Evolutionary conservation across 257 asterid species (phyloP).

Genomic region (Lycium ferocissimum): DNA sequence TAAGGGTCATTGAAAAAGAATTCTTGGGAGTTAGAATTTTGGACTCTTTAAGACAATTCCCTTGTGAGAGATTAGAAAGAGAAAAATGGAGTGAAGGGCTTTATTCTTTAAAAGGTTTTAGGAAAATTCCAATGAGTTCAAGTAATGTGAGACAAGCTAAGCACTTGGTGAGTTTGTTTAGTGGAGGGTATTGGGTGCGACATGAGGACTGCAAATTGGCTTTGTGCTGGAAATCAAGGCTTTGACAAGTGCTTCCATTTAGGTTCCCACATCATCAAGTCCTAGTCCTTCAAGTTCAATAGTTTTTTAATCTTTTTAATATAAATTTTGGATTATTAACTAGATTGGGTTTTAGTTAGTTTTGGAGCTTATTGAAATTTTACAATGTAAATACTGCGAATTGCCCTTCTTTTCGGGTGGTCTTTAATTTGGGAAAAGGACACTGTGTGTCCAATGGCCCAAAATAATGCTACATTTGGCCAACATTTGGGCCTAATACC

Average conservation of each 20-base stretch:
- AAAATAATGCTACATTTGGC: no score
- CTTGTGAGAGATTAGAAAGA: conserved; percentile 30
- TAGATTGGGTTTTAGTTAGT: no score
- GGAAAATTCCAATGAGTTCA: conserved; percentile 46
- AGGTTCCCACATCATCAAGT: conserved; percentile 42
- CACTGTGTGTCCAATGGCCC: no score
- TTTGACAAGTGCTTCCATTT: conserved; percentile 46
- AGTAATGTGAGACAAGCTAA: conserved; percentile 52
- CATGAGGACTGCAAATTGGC: conserved; percentile 43
- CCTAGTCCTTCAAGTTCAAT: conserved; percentile 37
- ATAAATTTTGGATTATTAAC: neutral
- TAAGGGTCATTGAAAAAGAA: conserved; percentile 44
- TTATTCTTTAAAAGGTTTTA: conserved; percentile 40
- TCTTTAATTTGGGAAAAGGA: no score
- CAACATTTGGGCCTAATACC: no score
- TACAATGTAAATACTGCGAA: neutral
- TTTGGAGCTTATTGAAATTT: neutral
- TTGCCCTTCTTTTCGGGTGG: no score
- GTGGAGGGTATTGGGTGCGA: conserved; percentile 51
- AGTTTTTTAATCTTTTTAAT: conserved; percentile 13
- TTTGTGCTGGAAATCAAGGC: conserved; percentile 53
- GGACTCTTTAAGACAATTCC: conserved; percentile 42
- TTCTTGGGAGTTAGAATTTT: conserved; percentile 39
- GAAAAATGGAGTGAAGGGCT: conserved; percentile 26
- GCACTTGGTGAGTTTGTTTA: conserved; percentile 44